A percentile compares a stretch with the other conserved stretches of the same genome.
Conservation (phyloP, 2,329 filamentous ascomycete genomes). For the Talaromyces sp. region DNA sequence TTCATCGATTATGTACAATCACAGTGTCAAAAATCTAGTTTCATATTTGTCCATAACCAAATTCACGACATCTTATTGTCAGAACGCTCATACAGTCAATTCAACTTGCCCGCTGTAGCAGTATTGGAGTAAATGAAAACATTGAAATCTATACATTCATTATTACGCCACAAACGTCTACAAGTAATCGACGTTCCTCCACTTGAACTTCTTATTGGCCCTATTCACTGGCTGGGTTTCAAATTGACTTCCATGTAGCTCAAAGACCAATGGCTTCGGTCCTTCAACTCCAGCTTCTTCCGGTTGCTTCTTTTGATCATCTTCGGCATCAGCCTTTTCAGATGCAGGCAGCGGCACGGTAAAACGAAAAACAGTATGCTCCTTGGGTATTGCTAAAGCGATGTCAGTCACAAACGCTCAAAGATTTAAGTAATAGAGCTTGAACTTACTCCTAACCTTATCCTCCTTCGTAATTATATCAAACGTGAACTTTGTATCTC, state of each 20-base stretch:
- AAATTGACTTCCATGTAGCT: constrained; percentile 86
- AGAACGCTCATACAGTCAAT: no score
- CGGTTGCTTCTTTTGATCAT: constrained; percentile 27
- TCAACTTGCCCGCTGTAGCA: no score
- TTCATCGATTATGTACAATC: no score
- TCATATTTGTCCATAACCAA: no score
- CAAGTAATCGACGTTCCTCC: constrained; percentile 70
- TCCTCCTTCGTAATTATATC: constrained; percentile 76
- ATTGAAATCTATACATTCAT: no score
- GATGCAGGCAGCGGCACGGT: constrained; percentile 58
- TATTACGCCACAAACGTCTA: background rate
- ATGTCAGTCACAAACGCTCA: background rate
- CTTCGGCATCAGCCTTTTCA: constrained; percentile 24
- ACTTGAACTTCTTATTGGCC: constrained; percentile 89
- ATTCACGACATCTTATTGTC: no score
- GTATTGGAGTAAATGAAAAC: no score
- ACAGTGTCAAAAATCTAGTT: no score
- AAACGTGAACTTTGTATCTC: constrained; percentile 84
- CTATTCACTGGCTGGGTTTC: constrained; percentile 79
- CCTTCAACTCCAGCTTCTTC: constrained; percentile 29
- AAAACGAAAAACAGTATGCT: constrained; percentile 82
- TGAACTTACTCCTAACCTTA: constrained; percentile 64
- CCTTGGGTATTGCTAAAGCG: constrained; percentile 73
- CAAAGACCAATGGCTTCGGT: constrained; percentile 64
- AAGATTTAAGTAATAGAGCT: background rate